These are phyloP conservation scores for Bidens hawaiensis DNA, from an alignment of 140 eudicot species.

Conservation along the genomic window DNA sequence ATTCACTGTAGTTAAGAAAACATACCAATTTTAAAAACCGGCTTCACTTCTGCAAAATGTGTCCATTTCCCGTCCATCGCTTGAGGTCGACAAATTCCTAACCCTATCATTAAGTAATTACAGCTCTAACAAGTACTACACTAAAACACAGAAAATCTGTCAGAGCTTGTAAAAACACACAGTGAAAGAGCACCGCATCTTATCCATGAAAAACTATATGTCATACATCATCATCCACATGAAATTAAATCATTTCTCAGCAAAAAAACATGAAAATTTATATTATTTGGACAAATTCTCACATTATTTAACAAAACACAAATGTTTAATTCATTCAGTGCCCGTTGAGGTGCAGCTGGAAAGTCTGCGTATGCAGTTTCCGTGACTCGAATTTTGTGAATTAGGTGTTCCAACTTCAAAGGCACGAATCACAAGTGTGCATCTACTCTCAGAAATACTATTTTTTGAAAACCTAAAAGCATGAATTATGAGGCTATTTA, in stretches of 20 bases:
- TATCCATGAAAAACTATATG: not conserved
- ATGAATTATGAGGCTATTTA: not conserved
- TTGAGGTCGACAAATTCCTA: constrained; percentile 24
- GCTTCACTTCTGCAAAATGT: constrained; percentile 18
- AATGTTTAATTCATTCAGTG: not conserved
- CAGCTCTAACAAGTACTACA: constrained; percentile 32
- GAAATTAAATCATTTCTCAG: not conserved
- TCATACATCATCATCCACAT: not conserved
- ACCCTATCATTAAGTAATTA: constrained; percentile 21
- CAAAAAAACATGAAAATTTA: not conserved
- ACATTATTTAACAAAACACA: not conserved
- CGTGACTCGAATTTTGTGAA: not conserved
- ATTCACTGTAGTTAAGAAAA: not conserved
- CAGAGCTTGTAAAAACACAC: constrained; percentile 6
- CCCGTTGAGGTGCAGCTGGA: not conserved
- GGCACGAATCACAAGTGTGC: not conserved
- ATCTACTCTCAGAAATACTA: not conserved
- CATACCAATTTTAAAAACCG: constrained; percentile 18
- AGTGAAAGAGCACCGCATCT: not conserved
- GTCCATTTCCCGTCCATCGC: constrained; percentile 30
- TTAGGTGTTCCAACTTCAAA: not conserved
- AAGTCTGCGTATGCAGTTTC: not conserved
- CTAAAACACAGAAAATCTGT: constrained; percentile 13
- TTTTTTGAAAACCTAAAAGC: not conserved
- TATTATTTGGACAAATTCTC: not conserved